Evolutionary conservation across 768 basidiomycete genomes (phyloP), one percentile per base, ranked within the genome.

Genomic region (Trametes coccinea): DNA sequence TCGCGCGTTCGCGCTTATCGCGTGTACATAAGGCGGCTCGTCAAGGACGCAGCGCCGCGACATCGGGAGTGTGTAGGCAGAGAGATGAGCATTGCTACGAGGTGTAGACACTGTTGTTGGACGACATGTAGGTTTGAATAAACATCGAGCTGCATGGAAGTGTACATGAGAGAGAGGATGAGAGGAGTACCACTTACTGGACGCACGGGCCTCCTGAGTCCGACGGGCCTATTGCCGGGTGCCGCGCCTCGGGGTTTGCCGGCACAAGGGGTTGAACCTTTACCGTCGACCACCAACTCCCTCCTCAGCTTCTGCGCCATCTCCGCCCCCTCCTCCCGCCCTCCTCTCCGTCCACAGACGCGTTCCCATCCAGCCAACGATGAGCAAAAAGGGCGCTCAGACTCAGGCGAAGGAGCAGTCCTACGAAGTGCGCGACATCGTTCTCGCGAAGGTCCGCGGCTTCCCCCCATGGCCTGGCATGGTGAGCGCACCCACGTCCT

Each of bases 381-480:
- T 80, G 77, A 79, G 74, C 77, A 86, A 84, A 80, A 87, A 86
- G 77, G 72, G 73, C 52, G 65, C 75, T 48, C 82, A 82, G 69
- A 68, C 78, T 45, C 68, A 71, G 59, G 44, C 64, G 13, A 66
- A 68, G 65, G 69, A 70, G 44, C 67, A 67, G 58, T 58, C 66
- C 34, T 96, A 91, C 73, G 80, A 82, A 27, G 71, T 82, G 57
- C 87, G 90, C 75, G 95, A 98, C 70, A 80, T 94, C 67, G 93
- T 98, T 41, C 85, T 98, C 62, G 94, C 85, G 29, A 95, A 96
- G 80, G 78, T 99, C 72, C 92, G 92, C 78, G 97, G 96, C 9
- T 98, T 81, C 78, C 94, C 97, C 2, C 82, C 90, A 4, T 99
- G 97, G 97, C 97, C 95, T 56, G 93, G 87, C 73, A 90, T 92